Evolutionary conservation across 1,284 basidiomycete species (phyloP), one percentile per base, ranked within the genome.

Genomic region (Trichosporon asahii): DNA sequence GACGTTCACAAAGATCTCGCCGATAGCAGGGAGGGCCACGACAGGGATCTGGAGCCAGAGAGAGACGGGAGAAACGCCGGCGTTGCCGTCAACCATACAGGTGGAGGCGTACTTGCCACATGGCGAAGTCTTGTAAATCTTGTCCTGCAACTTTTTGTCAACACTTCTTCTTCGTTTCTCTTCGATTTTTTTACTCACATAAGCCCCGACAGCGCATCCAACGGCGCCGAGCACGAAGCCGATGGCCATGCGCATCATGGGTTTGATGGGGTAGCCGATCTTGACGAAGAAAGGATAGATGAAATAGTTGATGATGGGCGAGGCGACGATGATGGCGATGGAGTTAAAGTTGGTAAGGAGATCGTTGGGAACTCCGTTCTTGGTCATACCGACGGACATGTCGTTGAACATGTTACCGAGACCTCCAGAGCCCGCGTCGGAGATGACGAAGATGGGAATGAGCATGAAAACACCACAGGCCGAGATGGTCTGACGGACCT

Each of bases 1-100:
- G 68, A 86, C 84, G 64, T 83, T 85, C 72, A 86, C 84, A 60
- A 87, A 85, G 44, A 86, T 76, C 76, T 86, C 86, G 21, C 83
- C 85, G 64, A 85, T 67, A 49, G 85, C 86, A 23, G 85, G 84
- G n/a, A 86, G 74, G 25, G 80, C 74, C 79, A 84, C 84, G 11
- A 85, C 76, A 7, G 85, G 85, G n/a, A 84, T 76, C 67, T 79
- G 78, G 67, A 79, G 78, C 82, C 83, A 84, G 46, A 86, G 79
- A 40, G 77, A 80, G 44, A 72, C 68, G 33, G 68, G 68, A 5
- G 71, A 69, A 27, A 72, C 71, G 44, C 31, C 68, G 27, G 78
- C 75, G 29, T 61, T 61, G 57, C 57, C 57, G 57, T 61, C 27
- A 14, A 61, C 7, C 27, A 61, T 61, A 66, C 81, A 84, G 64